Percentiles rank a stretch among this genome's conserved stretches.
These are phyloP conservation scores for Lupinus albus DNA, from an alignment of 306 rosid genomes.

Conservation along the genomic window DNA sequence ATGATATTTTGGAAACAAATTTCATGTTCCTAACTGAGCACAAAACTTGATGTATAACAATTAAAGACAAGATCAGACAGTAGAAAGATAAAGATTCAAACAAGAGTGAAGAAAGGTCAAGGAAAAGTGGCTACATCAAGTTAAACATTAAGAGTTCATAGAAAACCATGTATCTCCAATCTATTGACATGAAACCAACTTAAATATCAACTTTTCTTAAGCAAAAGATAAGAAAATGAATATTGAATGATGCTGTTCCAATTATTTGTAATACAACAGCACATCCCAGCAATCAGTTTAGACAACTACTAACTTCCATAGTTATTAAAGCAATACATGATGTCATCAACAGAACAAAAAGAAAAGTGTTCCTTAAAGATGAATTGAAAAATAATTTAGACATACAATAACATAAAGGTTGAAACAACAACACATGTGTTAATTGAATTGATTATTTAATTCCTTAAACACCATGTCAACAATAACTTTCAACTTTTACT, in stretches of 20 bases:
- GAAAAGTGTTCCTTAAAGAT: too few relatives aligned
- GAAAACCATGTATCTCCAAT: too few relatives aligned
- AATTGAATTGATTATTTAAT: background rate
- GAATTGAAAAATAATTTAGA: background rate
- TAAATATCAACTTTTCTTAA: too few relatives aligned
- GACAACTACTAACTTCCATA: too few relatives aligned
- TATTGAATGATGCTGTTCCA: too few relatives aligned
- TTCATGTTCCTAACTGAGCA: background rate
- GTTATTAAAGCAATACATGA: too few relatives aligned
- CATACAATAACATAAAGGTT: background rate
- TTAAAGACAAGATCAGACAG: constrained; percentile 4
- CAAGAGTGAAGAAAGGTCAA: constrained; percentile 36
- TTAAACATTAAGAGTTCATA: too few relatives aligned
- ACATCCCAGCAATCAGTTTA: too few relatives aligned
- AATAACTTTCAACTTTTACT: background rate
- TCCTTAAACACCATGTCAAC: background rate
- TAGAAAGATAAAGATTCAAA: constrained; percentile 29
- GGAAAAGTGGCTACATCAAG: constrained; percentile 24
- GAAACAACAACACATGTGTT: background rate
- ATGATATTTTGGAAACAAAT: background rate
- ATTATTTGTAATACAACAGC: too few relatives aligned
- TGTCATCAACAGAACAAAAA: too few relatives aligned
- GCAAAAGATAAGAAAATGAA: too few relatives aligned
- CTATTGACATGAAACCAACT: too few relatives aligned
- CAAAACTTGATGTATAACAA: background rate